A percentile compares a stretch with the other conserved stretches of the same genome.
phyloP scores from a whole-genome alignment of 352 stramenopile species.

The Halophytophthora polymorphica region DNA sequence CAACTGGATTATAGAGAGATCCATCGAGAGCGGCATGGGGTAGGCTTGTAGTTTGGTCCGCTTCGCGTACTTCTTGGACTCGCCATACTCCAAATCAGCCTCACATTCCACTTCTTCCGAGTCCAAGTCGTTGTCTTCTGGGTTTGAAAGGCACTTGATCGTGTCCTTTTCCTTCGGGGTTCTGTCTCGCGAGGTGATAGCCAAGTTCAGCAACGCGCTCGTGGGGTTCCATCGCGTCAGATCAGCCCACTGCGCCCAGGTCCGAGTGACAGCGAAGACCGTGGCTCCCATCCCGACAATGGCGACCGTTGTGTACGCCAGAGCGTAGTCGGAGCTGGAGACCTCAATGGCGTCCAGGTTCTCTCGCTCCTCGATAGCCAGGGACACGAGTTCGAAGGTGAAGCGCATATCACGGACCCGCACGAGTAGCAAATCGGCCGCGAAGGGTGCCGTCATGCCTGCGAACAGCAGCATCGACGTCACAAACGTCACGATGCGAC shows the following conservation, averaged over 20 bases:
- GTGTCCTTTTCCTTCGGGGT: neutral
- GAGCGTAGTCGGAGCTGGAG: conserved; percentile 13
- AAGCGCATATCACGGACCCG: conserved; percentile 29
- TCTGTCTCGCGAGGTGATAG: neutral
- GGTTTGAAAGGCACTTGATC: neutral
- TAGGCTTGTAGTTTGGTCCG: conserved; percentile 8
- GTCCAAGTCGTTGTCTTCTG: neutral
- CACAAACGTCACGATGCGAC: conserved; percentile 1
- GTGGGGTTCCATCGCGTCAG: conserved; percentile 16
- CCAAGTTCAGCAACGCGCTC: neutral
- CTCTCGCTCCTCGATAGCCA: conserved; percentile 30
- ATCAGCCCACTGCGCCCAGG: conserved; percentile 6
- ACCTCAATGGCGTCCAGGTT: conserved; percentile 20
- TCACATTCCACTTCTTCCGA: neutral
- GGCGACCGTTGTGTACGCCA: conserved; percentile 12
- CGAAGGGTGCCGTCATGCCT: conserved; percentile 22
- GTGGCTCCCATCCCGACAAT: conserved; percentile 8
- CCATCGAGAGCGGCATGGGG: neutral
- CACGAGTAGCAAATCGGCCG: conserved; percentile 27
- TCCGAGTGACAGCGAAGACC: conserved; percentile 12
- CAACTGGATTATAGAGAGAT: neutral
- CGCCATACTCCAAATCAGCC: conserved; percentile 12
- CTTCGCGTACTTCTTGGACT: conserved; percentile 11
- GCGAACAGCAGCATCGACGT: conserved; percentile 17
- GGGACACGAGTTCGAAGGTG: conserved; percentile 28